A percentile compares a stretch with the other conserved stretches of the same genome.
Evolutionary conservation across 108 stramenopile genomes (phyloP).

Genomic region (Cyclotella cryptica): DNA sequence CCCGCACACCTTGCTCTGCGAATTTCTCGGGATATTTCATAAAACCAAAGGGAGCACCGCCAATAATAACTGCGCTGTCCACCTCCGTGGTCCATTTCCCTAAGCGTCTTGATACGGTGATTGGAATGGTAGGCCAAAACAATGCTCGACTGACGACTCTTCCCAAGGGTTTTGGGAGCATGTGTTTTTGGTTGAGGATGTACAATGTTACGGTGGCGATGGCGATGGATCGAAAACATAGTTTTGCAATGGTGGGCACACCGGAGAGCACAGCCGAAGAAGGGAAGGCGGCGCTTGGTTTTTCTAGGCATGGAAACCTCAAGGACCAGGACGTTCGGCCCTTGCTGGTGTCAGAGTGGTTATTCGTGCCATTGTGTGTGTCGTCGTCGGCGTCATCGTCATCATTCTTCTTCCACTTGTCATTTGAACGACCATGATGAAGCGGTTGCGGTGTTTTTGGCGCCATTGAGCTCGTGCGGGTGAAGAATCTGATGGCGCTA

Average conservation of each 20-base stretch:
- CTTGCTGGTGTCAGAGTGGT: conserved; percentile 2
- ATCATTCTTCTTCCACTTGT: conserved; percentile 21
- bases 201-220: conserved; percentile 73
- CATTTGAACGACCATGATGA: conserved; percentile 1
- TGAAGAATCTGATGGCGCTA: too few species aligned
- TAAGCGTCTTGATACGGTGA: conserved; percentile 70
- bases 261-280: conserved; percentile 14
- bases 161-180: conserved; percentile 69
- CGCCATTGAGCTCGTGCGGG: background rate
- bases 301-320: conserved; percentile 15
- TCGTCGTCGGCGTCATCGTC: conserved; percentile 22
- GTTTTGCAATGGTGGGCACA: conserved; percentile 23
- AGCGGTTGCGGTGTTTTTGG: background rate
- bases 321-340: conserved; percentile 3
- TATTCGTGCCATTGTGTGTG: background rate
- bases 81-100: conserved; percentile 80
- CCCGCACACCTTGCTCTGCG: conserved; percentile 65
- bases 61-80: conserved; percentile 81
- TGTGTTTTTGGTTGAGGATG: conserved; percentile 79
- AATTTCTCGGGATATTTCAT: conserved; percentile 65
- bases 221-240: conserved; percentile 35
- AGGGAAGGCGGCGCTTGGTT: background rate
- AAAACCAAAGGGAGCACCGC: conserved; percentile 84
- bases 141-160: conserved; percentile 65
- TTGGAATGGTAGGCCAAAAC: conserved; percentile 88